Conservation (phyloP, 768 basidiomycete species). For the Ramaria rubella region DNA sequence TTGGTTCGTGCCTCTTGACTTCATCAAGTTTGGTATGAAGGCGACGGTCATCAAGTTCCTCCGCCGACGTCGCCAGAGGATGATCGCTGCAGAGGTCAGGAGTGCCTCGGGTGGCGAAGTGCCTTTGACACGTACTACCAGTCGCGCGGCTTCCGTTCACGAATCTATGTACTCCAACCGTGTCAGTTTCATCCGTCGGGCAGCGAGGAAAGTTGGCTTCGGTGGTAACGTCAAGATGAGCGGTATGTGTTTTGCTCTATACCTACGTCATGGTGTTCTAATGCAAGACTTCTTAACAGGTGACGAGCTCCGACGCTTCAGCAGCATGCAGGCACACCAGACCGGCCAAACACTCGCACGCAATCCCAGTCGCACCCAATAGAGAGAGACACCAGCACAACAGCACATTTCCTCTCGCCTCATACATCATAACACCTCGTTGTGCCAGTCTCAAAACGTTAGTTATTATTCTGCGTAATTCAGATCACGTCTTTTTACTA, state of each 20-base stretch:
- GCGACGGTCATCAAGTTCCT: slow-evolving; percentile 82
- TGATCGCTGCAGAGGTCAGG: slow-evolving; percentile 28
- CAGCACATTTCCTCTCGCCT: not conserved
- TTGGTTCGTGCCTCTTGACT: slow-evolving; percentile 94
- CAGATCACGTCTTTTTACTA: not conserved
- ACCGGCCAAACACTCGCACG: slow-evolving; percentile 74
- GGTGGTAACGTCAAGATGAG: slow-evolving; percentile 73
- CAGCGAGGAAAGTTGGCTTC: slow-evolving; percentile 84
- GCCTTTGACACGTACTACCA: slow-evolving; percentile 80
- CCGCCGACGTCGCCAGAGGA: slow-evolving; percentile 53
- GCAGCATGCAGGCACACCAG: slow-evolving; percentile 74
- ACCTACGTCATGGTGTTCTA: not conserved
- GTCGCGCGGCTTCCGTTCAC: slow-evolving; percentile 83
- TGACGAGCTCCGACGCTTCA: slow-evolving; percentile 82
- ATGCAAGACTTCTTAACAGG: slow-evolving; percentile 15
- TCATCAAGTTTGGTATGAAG: slow-evolving; percentile 96
- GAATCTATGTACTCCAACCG: slow-evolving; percentile 94
- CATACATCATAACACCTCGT: not conserved
- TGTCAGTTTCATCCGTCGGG: slow-evolving; percentile 86
- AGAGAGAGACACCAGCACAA: slow-evolving; percentile 2
- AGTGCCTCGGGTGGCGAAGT: slow-evolving; percentile 44
- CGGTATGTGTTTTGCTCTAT: slow-evolving; percentile 28
- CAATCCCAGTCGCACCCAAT: slow-evolving; percentile 58
- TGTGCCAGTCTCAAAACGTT: not conserved
- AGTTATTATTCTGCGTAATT: not conserved